These are phyloP conservation scores for Lycium ferocissimum DNA, from an alignment of 257 asterid genomes.

Conservation along the genomic window DNA sequence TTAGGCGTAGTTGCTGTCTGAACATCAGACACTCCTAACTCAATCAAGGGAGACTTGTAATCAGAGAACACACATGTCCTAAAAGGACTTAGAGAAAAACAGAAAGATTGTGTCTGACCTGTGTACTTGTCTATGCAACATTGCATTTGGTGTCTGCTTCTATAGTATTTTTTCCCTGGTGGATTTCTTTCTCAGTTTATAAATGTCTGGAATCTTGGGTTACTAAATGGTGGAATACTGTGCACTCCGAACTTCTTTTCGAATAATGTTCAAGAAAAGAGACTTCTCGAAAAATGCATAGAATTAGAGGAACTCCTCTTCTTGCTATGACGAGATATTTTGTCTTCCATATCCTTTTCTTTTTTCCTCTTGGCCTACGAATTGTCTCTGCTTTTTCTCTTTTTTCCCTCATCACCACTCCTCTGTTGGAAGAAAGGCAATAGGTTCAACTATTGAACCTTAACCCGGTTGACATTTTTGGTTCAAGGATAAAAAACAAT, in stretches of 20 bases:
- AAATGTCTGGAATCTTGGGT: no score
- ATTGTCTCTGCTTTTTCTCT: neutral
- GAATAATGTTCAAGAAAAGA: no score
- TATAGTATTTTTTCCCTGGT: no score
- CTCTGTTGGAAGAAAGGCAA: no score
- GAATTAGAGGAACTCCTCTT: no score
- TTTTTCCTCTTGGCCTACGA: constrained; percentile 11
- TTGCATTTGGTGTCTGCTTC: neutral
- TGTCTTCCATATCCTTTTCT: neutral
- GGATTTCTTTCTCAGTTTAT: no score
- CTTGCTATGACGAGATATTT: neutral
- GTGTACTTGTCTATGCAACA: neutral
- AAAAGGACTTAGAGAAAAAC: neutral
- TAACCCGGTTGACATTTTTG: no score
- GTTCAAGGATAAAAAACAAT: no score
- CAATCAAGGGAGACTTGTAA: constrained; percentile 4
- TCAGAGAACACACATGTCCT: neutral
- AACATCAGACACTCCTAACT: neutral
- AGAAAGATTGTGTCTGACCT: neutral
- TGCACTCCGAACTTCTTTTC: no score
- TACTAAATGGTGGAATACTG: no score
- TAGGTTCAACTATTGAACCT: no score
- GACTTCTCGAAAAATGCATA: no score
- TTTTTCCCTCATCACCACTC: neutral
- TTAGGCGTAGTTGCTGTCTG: neutral